Conservation (phyloP, 768 basidiomycete genomes). For the Mycena metata region DNA sequence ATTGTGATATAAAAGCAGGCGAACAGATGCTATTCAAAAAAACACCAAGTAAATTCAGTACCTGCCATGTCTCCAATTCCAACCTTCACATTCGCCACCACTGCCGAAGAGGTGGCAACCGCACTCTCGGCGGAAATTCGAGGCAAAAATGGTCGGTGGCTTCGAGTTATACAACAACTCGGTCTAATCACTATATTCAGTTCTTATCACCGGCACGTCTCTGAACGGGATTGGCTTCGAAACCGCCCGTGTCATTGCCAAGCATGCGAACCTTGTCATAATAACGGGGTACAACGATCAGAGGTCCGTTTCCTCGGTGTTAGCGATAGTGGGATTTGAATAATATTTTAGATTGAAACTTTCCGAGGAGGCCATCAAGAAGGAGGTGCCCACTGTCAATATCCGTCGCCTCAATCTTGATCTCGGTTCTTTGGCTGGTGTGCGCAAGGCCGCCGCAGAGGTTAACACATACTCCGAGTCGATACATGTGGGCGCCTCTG, state of each 20-base stretch:
- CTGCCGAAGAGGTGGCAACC: background rate
- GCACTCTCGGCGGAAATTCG: background rate
- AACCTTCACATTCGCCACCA: background rate
- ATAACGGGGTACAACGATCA: too few species aligned
- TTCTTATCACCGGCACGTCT: background rate
- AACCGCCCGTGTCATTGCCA: background rate
- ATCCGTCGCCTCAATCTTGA: conserved; percentile 16
- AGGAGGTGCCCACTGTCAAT: background rate
- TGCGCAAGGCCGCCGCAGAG: conserved; percentile 14
- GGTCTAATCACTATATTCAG: background rate
- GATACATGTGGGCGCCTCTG: background rate
- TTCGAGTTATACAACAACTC: background rate
- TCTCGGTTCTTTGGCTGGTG: conserved; percentile 10
- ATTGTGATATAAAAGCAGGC: too few species aligned
- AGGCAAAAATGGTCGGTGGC: conserved; percentile 5
- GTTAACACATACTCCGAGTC: conserved; percentile 18
- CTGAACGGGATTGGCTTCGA: too few species aligned
- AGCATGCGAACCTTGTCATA: too few species aligned
- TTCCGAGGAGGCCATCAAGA: background rate
- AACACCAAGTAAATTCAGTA: too few species aligned
- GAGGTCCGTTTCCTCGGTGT: too few species aligned
- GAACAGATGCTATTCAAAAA: too few species aligned
- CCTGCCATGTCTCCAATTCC: background rate
- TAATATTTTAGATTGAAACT: background rate
- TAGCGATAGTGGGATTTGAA: too few species aligned